Evolutionary conservation across 1,139 yeast genomes (phyloP).

Genomic region (Candida sanyaensis): DNA sequence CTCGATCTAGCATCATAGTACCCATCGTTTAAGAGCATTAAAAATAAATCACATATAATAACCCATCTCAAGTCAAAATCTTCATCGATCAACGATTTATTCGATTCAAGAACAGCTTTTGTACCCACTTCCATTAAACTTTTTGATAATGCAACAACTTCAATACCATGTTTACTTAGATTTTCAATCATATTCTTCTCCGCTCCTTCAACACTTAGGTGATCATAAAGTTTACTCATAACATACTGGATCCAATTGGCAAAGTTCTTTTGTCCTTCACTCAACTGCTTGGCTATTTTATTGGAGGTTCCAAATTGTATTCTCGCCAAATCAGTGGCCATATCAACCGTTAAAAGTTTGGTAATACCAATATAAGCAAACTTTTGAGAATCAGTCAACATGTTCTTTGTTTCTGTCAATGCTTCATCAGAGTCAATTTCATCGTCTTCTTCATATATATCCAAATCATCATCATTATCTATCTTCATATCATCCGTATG

Average conservation of each 20-base stretch:
- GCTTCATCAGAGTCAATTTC: constrained; percentile 59
- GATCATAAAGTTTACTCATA: constrained; percentile 74
- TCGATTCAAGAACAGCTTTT: constrained; percentile 28
- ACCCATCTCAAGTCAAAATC: constrained; percentile 88
- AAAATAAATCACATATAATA: constrained; percentile 82
- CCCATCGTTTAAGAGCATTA: constrained; percentile 79
- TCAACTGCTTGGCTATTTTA: constrained; percentile 58
- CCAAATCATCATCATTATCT: constrained; percentile 32
- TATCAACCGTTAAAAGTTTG: constrained; percentile 70
- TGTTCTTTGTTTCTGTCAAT: constrained; percentile 73
- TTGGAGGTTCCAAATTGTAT: constrained; percentile 54
- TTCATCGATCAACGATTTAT: constrained; percentile 13
- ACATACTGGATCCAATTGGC: constrained; percentile 85
- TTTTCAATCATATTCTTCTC: constrained; percentile 90
- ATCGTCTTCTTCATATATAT: constrained; percentile 32
- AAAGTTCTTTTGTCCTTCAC: constrained; percentile 74
- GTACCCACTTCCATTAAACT: constrained; percentile 49
- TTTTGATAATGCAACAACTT: constrained; percentile 67
- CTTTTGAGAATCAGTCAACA: constrained; percentile 82
- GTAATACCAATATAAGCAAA: constrained; percentile 91
- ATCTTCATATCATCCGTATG: constrained; percentile 25
- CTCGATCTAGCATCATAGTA: constrained; percentile 89
- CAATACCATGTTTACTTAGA: constrained; percentile 80
- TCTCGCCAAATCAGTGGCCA: constrained; percentile 77
- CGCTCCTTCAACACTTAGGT: constrained; percentile 68